These are phyloP conservation scores for Boechera divaricarpa DNA, from an alignment of 345 rosid species.

Conservation along the genomic window DNA sequence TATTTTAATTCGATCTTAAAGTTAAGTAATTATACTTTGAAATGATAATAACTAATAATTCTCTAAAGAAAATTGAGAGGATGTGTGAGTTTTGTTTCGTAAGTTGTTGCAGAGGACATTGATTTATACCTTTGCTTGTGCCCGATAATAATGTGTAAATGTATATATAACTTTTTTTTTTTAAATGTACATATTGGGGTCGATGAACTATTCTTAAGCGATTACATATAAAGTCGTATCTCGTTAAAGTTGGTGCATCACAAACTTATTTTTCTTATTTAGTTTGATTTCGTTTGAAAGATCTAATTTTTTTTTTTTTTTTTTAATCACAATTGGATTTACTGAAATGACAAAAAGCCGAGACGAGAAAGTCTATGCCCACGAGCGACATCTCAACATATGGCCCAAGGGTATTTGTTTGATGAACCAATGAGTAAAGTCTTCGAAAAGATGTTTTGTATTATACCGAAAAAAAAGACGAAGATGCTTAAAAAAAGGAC, in stretches of 20 bases:
- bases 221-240: neutral
- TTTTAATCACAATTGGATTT: neutral
- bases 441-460: constrained; percentile 14
- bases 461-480: neutral
- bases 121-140: neutral
- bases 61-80: neutral
- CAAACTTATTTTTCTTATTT: neutral
- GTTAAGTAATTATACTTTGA: neutral
- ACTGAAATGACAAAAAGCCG: neutral
- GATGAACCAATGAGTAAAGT: constrained; percentile 5
- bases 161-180: neutral
- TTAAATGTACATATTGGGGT: neutral
- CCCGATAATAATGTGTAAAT: neutral
- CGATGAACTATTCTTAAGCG: constrained; percentile 10
- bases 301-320: neutral
- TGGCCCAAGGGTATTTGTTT: constrained; percentile 10
- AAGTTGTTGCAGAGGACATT: neutral
- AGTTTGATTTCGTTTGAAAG: neutral
- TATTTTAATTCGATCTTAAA: neutral
- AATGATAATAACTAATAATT: neutral
- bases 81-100: neutral
- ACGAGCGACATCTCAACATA: constrained; percentile 28
- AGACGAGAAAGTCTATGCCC: constrained; percentile 9
- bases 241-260: neutral
- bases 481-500: neutral